These are phyloP conservation scores for Plasmopara viticola DNA, from an alignment of 352 stramenopile species.

Conservation along the genomic window DNA sequence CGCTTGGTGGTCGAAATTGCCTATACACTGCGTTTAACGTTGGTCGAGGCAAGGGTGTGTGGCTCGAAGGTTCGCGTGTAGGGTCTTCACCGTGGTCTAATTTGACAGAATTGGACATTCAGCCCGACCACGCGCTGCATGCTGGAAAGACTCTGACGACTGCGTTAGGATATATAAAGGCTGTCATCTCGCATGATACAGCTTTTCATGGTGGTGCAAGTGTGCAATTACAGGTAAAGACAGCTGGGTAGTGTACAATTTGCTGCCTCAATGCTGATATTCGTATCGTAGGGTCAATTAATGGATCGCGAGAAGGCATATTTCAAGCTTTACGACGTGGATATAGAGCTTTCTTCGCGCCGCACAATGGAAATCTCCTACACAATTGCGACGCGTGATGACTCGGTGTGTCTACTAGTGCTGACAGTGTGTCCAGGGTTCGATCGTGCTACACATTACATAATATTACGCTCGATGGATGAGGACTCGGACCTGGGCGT, in stretches of 20 bases:
- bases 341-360: constrained; percentile 33
- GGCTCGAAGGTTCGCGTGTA: constrained; percentile 17
- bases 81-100: constrained; percentile 21
- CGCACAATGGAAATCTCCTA: constrained; percentile 36
- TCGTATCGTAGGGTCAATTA: constrained; percentile 23
- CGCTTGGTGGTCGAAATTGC: constrained; percentile 28
- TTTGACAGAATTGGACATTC: constrained; percentile 30
- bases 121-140: constrained; percentile 25
- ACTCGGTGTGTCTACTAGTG: constrained; percentile 31
- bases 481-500: constrained; percentile 7
- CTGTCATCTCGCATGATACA: constrained; percentile 20
- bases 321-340: constrained; percentile 39
- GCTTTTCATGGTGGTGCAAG: constrained; percentile 35
- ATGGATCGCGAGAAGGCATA: constrained; percentile 28
- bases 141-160: constrained; percentile 18
- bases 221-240: constrained; percentile 24
- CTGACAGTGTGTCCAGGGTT: constrained; percentile 35
- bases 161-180: constrained; percentile 22
- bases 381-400: constrained; percentile 22
- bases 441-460: constrained; percentile 32
- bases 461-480: constrained; percentile 34
- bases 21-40: constrained; percentile 36
- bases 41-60: constrained; percentile 25
- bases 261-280: background rate
- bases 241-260: background rate